Percentiles rank a stretch among this genome's conserved stretches.
Evolutionary conservation across 768 basidiomycete genomes (phyloP).

Genomic region (Mycena maculata): DNA sequence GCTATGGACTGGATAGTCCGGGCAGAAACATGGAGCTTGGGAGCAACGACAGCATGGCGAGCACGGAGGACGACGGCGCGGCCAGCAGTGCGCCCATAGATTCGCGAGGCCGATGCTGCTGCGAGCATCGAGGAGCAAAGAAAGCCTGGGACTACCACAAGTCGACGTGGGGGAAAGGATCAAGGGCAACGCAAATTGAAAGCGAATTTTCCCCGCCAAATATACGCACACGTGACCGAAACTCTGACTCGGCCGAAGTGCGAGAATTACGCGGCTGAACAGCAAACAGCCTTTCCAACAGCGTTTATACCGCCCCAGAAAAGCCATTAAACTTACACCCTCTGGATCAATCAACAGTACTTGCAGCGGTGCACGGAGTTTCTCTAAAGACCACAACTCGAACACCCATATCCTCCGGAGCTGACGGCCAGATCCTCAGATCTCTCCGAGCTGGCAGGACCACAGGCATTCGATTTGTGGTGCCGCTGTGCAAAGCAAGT

Average conservation of each 20-base stretch:
- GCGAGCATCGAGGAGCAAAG: slow-evolving; percentile 48
- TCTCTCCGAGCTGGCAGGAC: no score
- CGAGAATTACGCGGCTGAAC: slow-evolving; percentile 20
- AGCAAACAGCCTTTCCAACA: slow-evolving; percentile 12
- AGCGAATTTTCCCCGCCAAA: not conserved
- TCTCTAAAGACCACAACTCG: no score
- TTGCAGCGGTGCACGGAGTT: not conserved
- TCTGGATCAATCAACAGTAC: not conserved
- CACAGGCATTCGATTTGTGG: no score
- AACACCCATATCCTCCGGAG: no score
- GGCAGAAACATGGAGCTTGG: slow-evolving; percentile 46
- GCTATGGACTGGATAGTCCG: slow-evolving; percentile 70
- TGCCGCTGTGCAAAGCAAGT: no score
- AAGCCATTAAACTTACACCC: slow-evolving; percentile 8
- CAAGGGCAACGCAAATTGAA: not conserved
- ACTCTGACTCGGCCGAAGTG: slow-evolving; percentile 16
- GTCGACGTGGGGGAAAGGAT: not conserved
- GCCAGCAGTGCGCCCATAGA: slow-evolving; percentile 51
- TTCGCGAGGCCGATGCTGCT: slow-evolving; percentile 48
- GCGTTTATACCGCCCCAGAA: slow-evolving; percentile 12
- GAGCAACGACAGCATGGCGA: slow-evolving; percentile 53
- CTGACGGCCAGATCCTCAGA: no score
- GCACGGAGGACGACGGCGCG: slow-evolving; percentile 63
- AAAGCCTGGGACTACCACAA: not conserved
- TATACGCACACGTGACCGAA: slow-evolving; percentile 17